Percentiles rank a stretch among this genome's conserved stretches.
Evolutionary conservation across 1,284 basidiomycete genomes (phyloP).

Genomic region (Meripilus lineatus): DNA sequence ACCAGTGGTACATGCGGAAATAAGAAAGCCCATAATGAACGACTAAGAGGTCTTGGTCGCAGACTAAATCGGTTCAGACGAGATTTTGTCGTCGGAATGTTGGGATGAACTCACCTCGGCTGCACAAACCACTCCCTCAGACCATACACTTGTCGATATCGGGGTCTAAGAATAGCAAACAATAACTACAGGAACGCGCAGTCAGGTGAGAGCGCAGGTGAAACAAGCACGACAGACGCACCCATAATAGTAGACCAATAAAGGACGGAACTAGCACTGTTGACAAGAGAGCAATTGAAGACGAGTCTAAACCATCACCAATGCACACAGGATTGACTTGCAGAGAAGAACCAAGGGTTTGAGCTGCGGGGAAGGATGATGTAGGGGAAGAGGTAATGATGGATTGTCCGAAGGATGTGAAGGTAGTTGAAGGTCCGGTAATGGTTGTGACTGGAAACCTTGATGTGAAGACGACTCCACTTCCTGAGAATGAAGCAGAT

Average conservation of each 20-base stretch:
- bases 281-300: conserved; percentile 58
- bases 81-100: not conserved
- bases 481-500: too few species aligned
- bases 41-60: conserved; percentile 57
- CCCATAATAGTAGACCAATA: conserved; percentile 63
- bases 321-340: conserved; percentile 46
- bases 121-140: conserved; percentile 72
- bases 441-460: conserved; percentile 20
- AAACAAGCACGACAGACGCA: conserved; percentile 29
- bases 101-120: conserved; percentile 47
- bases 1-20: conserved; percentile 65
- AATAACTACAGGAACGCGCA: conserved; percentile 39
- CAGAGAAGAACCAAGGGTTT: conserved; percentile 17
- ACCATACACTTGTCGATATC: conserved; percentile 64
- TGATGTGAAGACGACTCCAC: conserved; percentile 30
- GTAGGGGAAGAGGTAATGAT: conserved; percentile 29
- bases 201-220: conserved; percentile 2
- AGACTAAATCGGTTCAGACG: conserved; percentile 33
- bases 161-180: conserved; percentile 63
- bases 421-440: conserved; percentile 36
- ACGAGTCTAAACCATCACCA: conserved; percentile 58
- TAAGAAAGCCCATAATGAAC: conserved; percentile 60
- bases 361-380: conserved; percentile 26
- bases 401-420: conserved; percentile 38
- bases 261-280: conserved; percentile 50